These are phyloP conservation scores for Phytophthora multivora DNA, from an alignment of 352 stramenopile species.

Conservation along the genomic window DNA sequence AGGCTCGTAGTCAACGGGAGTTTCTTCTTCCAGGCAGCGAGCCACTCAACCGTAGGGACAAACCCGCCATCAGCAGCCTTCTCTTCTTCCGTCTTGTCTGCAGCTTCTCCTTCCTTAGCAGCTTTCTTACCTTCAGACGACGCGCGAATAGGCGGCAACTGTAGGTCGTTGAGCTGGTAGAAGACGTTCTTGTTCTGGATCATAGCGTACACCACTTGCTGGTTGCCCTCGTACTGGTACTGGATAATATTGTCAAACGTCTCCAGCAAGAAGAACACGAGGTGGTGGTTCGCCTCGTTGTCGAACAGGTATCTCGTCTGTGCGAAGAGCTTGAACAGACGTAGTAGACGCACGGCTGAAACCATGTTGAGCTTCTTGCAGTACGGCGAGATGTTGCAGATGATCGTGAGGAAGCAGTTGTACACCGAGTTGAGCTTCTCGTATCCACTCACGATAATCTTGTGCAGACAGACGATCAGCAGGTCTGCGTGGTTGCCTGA, in stretches of 20 bases:
- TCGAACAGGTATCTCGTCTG: constrained; percentile 94
- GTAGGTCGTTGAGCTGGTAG: constrained; percentile 88
- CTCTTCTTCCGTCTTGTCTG: constrained; percentile 8
- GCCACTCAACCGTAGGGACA: constrained; percentile 93
- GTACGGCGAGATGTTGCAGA: constrained; percentile 99
- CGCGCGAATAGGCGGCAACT: constrained; percentile 86
- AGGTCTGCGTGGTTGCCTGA: constrained; percentile 97
- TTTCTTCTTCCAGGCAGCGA: constrained; percentile 94
- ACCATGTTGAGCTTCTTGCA: constrained; percentile 96
- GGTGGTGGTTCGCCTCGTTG: constrained; percentile 94
- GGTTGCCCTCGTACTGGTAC: constrained; percentile 97
- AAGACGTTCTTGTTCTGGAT: constrained; percentile 97
- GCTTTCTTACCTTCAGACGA: constrained; percentile 18
- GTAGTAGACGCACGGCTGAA: constrained; percentile 95
- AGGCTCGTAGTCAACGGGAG: constrained; percentile 96
- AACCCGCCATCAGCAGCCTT: constrained; percentile 53
- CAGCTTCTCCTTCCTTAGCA: constrained; percentile 23
- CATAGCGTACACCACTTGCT: constrained; percentile 98
- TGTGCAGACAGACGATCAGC: constrained; percentile 97
- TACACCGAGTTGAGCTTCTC: constrained; percentile 97
- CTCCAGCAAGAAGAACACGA: constrained; percentile 97
- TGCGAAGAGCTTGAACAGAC: constrained; percentile 97
- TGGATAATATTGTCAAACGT: constrained; percentile 99
- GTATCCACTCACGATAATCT: constrained; percentile 97
- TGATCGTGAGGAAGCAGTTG: constrained; percentile 99